Evolutionary conservation across 192 early-diverging fungal species (phyloP), one percentile per base, ranked within the genome.

Genomic region (Linnemannia elongata): DNA sequence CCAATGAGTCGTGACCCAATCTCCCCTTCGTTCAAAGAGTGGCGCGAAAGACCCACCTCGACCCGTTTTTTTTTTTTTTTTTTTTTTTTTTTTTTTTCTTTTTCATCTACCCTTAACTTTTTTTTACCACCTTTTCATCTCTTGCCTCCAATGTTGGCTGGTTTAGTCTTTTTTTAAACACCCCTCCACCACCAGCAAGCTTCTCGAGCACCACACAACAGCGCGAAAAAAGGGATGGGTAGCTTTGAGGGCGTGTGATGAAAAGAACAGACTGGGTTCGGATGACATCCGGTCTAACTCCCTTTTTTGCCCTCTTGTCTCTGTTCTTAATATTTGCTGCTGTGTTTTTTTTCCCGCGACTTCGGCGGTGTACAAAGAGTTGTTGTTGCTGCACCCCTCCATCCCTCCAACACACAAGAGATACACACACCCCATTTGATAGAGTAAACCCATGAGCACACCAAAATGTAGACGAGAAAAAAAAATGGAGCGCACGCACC

Each of bases 381-480:
- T 27, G 55, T 4, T 66, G 30, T 15, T 60, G 4, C 24, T n/a
- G 6, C 13, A 12, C 44, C 44, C 44, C 6, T 13, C 4, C 38
- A 38, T 38, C 44, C 5, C 49, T 66, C 60, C 60, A 30, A 66
- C 55, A 57, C 24, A 27, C 60, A 66, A 66, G 27, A 33, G 60
- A 33, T 66, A 66, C 30, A 27, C 60, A 66, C 27, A 30, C 49
- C 49, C 49, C 49, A 52, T 17, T 52, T 52, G 49, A 18, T 22
- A 12, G 33, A 27, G 5, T 22, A 27, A 35, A 27, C 30, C 60
- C 60, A 36, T 52, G 45, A 9, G 13, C 30, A 74, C 24, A 74
- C 38, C 39, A 42, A 66, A 33, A 39, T 39, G 38, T 39, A 39
- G n/a, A 76, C n/a, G 22, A 76, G 3, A 69, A 68, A 81, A 75